Conservation (phyloP, 1,139 yeast genomes). For the Geotrichum carabidarum region DNA sequence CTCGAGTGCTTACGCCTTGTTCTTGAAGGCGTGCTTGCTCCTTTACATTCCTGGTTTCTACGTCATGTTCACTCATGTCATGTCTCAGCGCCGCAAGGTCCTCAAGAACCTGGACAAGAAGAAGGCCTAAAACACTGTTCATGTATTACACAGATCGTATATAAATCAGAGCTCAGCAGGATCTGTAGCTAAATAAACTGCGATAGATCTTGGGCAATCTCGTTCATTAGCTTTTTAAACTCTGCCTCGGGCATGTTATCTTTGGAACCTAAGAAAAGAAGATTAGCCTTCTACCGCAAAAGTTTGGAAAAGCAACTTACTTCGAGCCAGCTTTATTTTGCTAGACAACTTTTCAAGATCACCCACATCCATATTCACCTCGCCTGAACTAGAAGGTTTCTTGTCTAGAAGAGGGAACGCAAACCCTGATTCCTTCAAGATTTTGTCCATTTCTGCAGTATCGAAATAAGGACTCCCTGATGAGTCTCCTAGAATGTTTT, state of each 20-base stretch:
- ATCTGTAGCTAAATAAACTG: conserved; percentile 8
- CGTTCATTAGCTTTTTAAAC: conserved; percentile 29
- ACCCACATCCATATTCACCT: conserved; percentile 26
- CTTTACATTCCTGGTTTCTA: conserved; percentile 85
- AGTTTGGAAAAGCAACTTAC: conserved; percentile 18
- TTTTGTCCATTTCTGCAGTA: conserved; percentile 13
- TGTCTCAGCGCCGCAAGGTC: conserved; percentile 58
- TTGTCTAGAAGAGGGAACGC: conserved; percentile 16
- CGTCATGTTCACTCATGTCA: conserved; percentile 80
- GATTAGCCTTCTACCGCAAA: background rate
- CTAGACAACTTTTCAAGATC: conserved; percentile 27
- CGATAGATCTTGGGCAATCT: conserved; percentile 24
- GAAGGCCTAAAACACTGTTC: background rate
- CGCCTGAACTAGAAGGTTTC: conserved; percentile 9
- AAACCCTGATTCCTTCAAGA: conserved; percentile 11
- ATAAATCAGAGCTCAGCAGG: background rate
- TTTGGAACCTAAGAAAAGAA: conserved; percentile 8
- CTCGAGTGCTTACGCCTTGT: conserved; percentile 51
- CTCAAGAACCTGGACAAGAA: conserved; percentile 31
- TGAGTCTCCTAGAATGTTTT: conserved; percentile 11
- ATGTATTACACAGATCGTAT: background rate
- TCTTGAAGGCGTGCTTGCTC: conserved; percentile 53
- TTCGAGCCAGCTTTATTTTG: conserved; percentile 25
- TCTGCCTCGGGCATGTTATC: conserved; percentile 27
- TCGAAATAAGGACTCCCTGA: conserved; percentile 4